A percentile compares a stretch with the other conserved stretches of the same genome.
Conservation (phyloP, 1,284 basidiomycete species). For the Gymnopus androsaceus region DNA sequence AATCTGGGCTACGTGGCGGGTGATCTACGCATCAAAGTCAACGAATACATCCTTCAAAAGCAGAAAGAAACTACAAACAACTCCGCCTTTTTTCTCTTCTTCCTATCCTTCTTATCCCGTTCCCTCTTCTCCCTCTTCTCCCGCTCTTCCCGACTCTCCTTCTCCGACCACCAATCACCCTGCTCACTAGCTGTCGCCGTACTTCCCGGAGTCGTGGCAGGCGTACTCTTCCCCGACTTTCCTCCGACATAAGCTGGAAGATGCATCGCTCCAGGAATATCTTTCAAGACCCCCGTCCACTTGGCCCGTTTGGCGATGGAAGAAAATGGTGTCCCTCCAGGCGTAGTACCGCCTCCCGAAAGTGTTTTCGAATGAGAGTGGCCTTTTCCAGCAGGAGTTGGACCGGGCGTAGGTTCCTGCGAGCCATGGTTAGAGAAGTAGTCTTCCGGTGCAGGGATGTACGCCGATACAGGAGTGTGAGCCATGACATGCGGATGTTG, state of each 20-base stretch:
- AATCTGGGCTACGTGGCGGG: constrained; percentile 87
- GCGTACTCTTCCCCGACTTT: constrained; percentile 30
- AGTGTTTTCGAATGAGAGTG: not conserved
- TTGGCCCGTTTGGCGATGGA: constrained; percentile 20
- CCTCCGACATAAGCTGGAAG: not conserved
- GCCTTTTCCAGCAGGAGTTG: not conserved
- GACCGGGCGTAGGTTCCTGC: not conserved
- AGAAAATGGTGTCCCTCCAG: not conserved
- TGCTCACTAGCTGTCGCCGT: constrained; percentile 28
- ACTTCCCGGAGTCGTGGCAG: constrained; percentile 21
- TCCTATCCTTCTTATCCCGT: constrained; percentile 49
- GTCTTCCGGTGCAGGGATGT: constrained; percentile 4
- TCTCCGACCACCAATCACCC: constrained; percentile 4
- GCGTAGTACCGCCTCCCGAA: not conserved
- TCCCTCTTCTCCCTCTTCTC: constrained; percentile 31
- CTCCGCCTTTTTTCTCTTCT: constrained; percentile 76
- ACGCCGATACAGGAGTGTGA: constrained; percentile 10
- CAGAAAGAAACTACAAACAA: constrained; percentile 48
- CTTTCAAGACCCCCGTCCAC: constrained; percentile 37
- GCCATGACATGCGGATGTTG: not conserved
- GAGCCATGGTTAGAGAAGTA: constrained; percentile 8
- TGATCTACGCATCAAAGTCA: constrained; percentile 56
- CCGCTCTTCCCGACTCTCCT: constrained; percentile 37
- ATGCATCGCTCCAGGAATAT: constrained; percentile 20
- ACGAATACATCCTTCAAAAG: not conserved